These are phyloP conservation scores for Chlorencoelia australis DNA, from an alignment of 2,329 filamentous ascomycete genomes.

Conservation along the genomic window DNA sequence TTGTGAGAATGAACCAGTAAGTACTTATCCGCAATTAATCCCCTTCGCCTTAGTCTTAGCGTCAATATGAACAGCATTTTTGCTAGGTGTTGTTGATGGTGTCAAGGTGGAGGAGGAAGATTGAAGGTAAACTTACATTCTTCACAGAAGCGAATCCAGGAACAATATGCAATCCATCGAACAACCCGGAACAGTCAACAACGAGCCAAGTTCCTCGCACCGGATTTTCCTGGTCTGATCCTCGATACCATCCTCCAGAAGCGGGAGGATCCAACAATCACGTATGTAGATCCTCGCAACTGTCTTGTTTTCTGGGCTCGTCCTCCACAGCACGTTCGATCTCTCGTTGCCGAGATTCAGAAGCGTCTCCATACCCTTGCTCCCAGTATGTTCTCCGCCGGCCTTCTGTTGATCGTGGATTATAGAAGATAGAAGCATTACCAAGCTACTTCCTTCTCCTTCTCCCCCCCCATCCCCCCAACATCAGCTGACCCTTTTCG, in stretches of 20 bases:
- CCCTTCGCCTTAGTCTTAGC: neutral
- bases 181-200: conserved; percentile 67
- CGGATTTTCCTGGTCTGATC: conserved; percentile 58
- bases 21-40: neutral
- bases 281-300: conserved; percentile 67
- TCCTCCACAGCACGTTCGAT: conserved; percentile 61
- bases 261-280: conserved; percentile 51
- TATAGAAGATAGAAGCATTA: no score
- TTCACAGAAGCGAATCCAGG: no score
- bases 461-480: neutral
- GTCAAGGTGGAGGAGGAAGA: no score
- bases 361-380: conserved; percentile 50
- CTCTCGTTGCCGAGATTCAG: conserved; percentile 61
- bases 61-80: no score
- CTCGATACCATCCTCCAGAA: conserved; percentile 68
- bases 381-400: conserved; percentile 49
- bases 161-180: conserved; percentile 60
- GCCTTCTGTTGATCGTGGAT: neutral
- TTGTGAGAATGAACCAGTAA: conserved; percentile 25
- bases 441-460: no score
- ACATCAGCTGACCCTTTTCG: neutral
- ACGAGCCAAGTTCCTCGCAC: conserved; percentile 58
- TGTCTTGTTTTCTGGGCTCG: conserved; percentile 85
- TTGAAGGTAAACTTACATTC: no score
- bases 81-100: no score